Evolutionary conservation across 2,329 filamentous ascomycete genomes (phyloP), one percentile per base, ranked within the genome.

Genomic region (Geosmithia morbida): DNA sequence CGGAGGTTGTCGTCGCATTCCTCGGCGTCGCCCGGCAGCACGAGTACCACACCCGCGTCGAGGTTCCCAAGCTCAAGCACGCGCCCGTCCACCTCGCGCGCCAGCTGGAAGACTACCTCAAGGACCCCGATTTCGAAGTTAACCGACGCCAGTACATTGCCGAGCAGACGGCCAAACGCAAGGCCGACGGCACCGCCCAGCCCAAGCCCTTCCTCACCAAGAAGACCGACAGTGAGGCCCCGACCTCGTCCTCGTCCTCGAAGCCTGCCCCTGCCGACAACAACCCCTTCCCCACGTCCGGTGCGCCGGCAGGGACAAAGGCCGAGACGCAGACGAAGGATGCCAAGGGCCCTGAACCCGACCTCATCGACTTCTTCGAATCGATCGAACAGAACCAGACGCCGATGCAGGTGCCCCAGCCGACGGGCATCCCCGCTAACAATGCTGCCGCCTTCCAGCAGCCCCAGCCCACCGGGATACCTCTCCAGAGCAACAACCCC

Each of bases 41-140:
- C 60, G 88, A 97, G 65, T 83, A 89, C 59, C 87, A 89, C 52
- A 98, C 92, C 5, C 75, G 90, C 51, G 77, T 98, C 40, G 87
- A 96, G 59, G 94, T 98, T 7, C 92, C 92, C 10, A 96, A 95
- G 68, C 75, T 98, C 54, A 97, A 96, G 68, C 92, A 98, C 61
- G 92, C 92, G 6, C 94, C 92, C 1, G 89, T 94, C 1, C 94
- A 92, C 59, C 67, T 98, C 46, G 86, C 87, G 16, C 82, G 82
- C 22, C 87, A 94, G 48, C 74, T 98, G 22, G 88, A 97, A 61
- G 92, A 98, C 55, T 97, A 98, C 59, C 70, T 98, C 43, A 83
- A 89, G 52, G 92, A 98, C 57, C 81, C 87, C 2, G 92, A 98
- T 62, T 98, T 98, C 57, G 92, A 98, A 56, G 76, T 89, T 48